Conservation (phyloP, 2,329 filamentous ascomycete genomes). For the Aphanoascus verrucosus region DNA sequence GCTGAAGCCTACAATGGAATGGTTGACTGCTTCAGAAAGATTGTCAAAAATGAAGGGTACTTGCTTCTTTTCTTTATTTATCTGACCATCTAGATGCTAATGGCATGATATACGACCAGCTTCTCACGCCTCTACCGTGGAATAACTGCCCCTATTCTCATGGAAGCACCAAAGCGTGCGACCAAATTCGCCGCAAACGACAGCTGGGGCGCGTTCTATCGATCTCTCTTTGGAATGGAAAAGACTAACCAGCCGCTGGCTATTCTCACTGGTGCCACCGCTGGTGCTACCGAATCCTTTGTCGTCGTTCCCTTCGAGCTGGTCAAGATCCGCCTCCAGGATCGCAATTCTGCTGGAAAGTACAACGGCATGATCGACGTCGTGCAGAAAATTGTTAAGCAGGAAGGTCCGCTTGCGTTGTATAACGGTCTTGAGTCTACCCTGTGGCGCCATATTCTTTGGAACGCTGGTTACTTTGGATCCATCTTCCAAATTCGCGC, state of each 20-base stretch:
- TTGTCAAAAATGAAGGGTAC: slow-evolving; percentile 89
- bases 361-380: slow-evolving; percentile 46
- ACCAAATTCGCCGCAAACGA: slow-evolving; percentile 99
- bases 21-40: slow-evolving; percentile 96
- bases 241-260: slow-evolving; percentile 91
- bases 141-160: slow-evolving; percentile 89
- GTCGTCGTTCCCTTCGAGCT: slow-evolving; percentile 97
- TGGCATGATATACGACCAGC: slow-evolving; percentile 36
- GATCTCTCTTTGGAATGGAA: slow-evolving; percentile 66
- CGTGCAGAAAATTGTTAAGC: slow-evolving; percentile 58
- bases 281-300: slow-evolving; percentile 89
- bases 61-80: slow-evolving; percentile 1
- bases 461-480: slow-evolving; percentile 96
- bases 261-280: slow-evolving; percentile 83
- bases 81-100: neutral
- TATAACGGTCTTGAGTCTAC: slow-evolving; percentile 97
- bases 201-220: slow-evolving; percentile 93
- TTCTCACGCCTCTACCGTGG: slow-evolving; percentile 88
- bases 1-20: slow-evolving; percentile 91
- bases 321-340: slow-evolving; percentile 95
- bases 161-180: slow-evolving; percentile 93
- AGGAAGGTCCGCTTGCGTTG: slow-evolving; percentile 74
- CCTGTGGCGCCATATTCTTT: slow-evolving; percentile 86
- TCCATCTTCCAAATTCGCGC: slow-evolving; percentile 95
- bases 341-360: slow-evolving; percentile 79